Base-by-base conservation (phyloP, 345 rosid genomes). In the Viola odorata region DNA sequence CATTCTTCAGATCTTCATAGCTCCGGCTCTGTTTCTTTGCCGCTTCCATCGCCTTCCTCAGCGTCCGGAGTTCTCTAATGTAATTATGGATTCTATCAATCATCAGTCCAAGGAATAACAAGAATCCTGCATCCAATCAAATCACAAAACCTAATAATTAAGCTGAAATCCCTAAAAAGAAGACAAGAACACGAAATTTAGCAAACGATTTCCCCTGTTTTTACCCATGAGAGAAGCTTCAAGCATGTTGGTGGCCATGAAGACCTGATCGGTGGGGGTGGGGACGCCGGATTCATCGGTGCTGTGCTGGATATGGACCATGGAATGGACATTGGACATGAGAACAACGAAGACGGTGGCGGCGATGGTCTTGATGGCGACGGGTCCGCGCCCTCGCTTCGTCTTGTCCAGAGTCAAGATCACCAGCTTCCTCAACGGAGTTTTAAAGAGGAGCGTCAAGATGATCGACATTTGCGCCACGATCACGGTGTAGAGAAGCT, bases 151-250 rank as follows among this genome's bases (percentile, higher is more conserved):
- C 12, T 2, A 52, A 23, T 3, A 66, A 50, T 57, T 40, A 55
- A 62, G 38, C 12, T 36, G 32, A 13, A 15, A n/a, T 6, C 32
- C 7, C 49, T 37, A 23, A 23, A 23, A 23, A 23, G 2, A 23
- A 23, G 32, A 23, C 32, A 23, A 2, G 1, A 23, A 23, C 32
- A 23, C 32, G 32, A 23, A 23, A 23, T 23, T 23, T 23, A 23
- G 32, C 1, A 23, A 23, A 23, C 32, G 32, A 23, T 23, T 23
- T 23, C 32, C 32, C 32, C 32, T 23, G 32, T 23, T 23, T 23
- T 62, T 81, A 90, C 97, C 97, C 92, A 90, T 84, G 37, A 90
- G 89, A 80, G 98, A 81, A 57, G 91, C 86, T 68, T 91, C 95
- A 51, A 88, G 96, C 71, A 88, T 80, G 75, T 79, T 82, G 53